Evolutionary conservation across 257 asterid genomes (phyloP).

Genomic region (Nicotiana benthamiana): DNA sequence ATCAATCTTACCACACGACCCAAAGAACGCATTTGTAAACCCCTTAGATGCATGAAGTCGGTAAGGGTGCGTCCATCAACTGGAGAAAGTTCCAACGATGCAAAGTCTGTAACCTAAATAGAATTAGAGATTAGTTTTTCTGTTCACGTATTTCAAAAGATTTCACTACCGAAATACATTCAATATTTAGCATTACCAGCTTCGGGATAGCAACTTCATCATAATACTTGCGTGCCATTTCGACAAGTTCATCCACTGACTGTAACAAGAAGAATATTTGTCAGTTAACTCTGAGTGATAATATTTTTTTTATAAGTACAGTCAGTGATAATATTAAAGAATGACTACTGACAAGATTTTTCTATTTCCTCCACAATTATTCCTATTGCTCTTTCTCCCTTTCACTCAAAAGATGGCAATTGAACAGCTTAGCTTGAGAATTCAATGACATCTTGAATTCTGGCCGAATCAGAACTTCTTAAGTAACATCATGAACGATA

Average conservation of each 20-base stretch:
- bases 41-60: conserved; percentile 99
- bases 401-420: neutral
- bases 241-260: conserved; percentile 79
- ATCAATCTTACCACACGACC: conserved; percentile 79
- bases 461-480: neutral
- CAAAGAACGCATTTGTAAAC: conserved; percentile 80
- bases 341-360: conserved; percentile 1
- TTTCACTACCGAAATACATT: neutral
- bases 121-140: conserved; percentile 15
- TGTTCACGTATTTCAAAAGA: conserved; percentile 1
- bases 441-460: neutral
- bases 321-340: conserved; percentile 2
- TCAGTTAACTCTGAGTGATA: neutral
- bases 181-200: conserved; percentile 48
- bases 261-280: conserved; percentile 33
- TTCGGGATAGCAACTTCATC: conserved; percentile 91
- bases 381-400: neutral
- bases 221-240: conserved; percentile 73
- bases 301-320: neutral
- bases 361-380: neutral
- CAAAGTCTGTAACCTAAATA: conserved; percentile 91
- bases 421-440: neutral
- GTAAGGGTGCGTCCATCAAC: conserved; percentile 97
- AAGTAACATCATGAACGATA: neutral
- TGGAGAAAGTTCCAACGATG: conserved; percentile 97